These are phyloP conservation scores for Calonectria leucothoes DNA, from an alignment of 2,329 filamentous ascomycete genomes.

Conservation along the genomic window DNA sequence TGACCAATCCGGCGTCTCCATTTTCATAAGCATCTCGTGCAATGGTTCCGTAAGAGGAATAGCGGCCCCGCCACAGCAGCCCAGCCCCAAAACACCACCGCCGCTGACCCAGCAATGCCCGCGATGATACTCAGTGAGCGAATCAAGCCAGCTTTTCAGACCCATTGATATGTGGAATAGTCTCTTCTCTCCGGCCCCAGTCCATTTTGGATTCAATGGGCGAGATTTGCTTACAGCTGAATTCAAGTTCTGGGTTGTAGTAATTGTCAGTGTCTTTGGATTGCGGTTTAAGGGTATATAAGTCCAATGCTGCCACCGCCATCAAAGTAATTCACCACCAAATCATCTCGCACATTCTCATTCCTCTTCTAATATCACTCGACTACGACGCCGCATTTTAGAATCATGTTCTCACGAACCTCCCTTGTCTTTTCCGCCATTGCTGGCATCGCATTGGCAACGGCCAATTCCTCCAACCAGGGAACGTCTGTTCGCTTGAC, in stretches of 20 bases:
- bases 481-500: not conserved
- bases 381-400: not conserved
- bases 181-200: not conserved
- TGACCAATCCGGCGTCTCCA: not conserved
- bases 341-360: not conserved
- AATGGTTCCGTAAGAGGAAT: constrained; percentile 13
- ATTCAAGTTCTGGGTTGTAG: not conserved
- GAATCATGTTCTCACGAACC: not conserved
- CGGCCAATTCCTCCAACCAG: not conserved
- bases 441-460: not conserved
- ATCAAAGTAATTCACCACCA: not conserved
- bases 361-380: not conserved
- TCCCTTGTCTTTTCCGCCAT: not conserved
- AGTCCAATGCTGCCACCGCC: not conserved
- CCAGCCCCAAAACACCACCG: not conserved
- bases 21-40: constrained; percentile 3
- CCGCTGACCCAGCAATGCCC: not conserved
- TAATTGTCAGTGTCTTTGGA: not conserved
- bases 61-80: not conserved
- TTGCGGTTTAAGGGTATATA: not conserved
- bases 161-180: not conserved
- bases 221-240: constrained; percentile 4
- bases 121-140: not conserved
- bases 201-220: constrained; percentile 2
- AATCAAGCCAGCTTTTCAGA: not conserved